These are phyloP conservation scores for Blastobotrys attinorum DNA, from an alignment of 805 yeast genomes.

Conservation along the genomic window DNA sequence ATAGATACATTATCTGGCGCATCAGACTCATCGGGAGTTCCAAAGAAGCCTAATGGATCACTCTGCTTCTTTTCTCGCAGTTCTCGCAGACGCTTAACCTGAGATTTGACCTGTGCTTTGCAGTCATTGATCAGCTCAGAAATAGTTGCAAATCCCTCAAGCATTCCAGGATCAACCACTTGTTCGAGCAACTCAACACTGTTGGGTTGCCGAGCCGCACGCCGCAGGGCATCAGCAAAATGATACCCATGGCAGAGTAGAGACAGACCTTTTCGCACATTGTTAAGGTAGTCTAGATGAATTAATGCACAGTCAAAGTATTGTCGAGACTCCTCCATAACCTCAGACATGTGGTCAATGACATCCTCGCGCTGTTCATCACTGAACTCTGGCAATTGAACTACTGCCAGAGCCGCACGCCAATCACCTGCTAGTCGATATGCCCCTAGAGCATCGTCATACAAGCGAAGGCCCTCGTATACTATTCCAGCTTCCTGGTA, in stretches of 20 bases:
- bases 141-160: conserved; percentile 80
- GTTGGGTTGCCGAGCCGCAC: conserved; percentile 38
- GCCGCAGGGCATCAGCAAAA: conserved; percentile 68
- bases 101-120: conserved; percentile 75
- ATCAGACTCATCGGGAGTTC: conserved; percentile 65
- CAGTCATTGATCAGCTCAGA: conserved; percentile 95
- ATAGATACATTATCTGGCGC: conserved; percentile 90
- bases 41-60: conserved; percentile 83
- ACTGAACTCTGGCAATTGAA: conserved; percentile 31
- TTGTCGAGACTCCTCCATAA: conserved; percentile 55
- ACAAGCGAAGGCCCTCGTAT: conserved; percentile 58
- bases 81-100: conserved; percentile 74
- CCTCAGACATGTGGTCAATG: conserved; percentile 52
- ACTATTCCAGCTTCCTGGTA: conserved; percentile 72
- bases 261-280: conserved; percentile 54
- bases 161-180: conserved; percentile 63
- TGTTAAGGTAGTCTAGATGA: conserved; percentile 51
- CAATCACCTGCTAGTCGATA: conserved; percentile 68
- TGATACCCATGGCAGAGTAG: conserved; percentile 67
- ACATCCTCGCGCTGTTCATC: conserved; percentile 36
- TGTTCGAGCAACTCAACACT: conserved; percentile 33
- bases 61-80: conserved; percentile 72
- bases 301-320: conserved; percentile 78
- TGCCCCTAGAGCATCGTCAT: conserved; percentile 56
- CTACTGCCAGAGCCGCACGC: conserved; percentile 73